Evolutionary conservation across 2,329 filamentous ascomycete genomes (phyloP), one percentile per base, ranked within the genome.

Genomic region (Teratosphaeria viscida): DNA sequence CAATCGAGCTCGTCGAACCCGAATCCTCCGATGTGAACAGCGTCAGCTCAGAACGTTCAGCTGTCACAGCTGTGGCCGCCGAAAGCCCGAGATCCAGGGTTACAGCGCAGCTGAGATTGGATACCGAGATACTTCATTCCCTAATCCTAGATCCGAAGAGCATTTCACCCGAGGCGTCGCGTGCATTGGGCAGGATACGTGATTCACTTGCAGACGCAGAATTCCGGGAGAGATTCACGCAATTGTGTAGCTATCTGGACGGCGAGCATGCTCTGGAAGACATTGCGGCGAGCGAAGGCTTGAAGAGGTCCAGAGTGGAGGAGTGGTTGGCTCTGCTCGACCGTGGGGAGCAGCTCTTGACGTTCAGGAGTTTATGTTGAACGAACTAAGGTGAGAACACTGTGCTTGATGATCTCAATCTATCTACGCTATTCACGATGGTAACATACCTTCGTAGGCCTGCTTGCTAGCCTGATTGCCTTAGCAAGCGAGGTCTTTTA

Each of bases 181-280:
- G 56, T 43, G 56, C 62, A 1, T 43, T 68, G 5, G 57, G 61
- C 23, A 56, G 52, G 27, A 55, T 67, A 5, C 57, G 52, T 32
- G 58, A 35, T 12, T 55, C 56, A 7, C 37, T 70, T 1, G 56
- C 54, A 2, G 80, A 85, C 63, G 76, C 78, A 16, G 82, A 85
- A 60, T 73, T 89, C 14, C 79, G 83, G 52, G 81, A 84, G 59
- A 81, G 83, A 55, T 95, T 91, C 88, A 82, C 84, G 2, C 78
- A 81, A 53, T 85, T 96, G 66, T 82, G 86, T 67, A 90, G 88
- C 72, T 94, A 96, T 73, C 90, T 97, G 67, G 92, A 97, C 72
- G 94, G 94, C 0, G 82, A 81, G 59, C 86, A 88, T 69, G 87
- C 92, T 2, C 79, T 97, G 61, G 94, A 99, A 76, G 86, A 92